Conservation (phyloP, 345 rosid species). For the Eucalyptus urophylla region DNA sequence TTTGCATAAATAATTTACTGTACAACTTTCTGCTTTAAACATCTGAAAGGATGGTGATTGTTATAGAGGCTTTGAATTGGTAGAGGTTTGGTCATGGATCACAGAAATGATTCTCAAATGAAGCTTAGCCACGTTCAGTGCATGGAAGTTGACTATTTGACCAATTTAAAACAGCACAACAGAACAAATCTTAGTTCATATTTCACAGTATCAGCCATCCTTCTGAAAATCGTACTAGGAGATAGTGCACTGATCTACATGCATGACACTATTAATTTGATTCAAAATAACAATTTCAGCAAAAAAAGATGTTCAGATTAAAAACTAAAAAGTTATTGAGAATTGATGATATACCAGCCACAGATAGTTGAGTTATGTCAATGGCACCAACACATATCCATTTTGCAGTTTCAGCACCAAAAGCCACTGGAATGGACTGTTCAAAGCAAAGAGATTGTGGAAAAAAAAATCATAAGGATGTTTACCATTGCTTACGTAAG, state of each 20-base stretch:
- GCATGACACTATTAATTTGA: not conserved
- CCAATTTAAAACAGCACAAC: not conserved
- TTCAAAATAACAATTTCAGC: not conserved
- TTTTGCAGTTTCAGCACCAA: conserved; percentile 96
- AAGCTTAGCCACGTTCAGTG: not conserved
- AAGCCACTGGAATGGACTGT: conserved; percentile 95
- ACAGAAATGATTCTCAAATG: not conserved
- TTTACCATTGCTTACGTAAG: not conserved
- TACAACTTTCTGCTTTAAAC: not conserved
- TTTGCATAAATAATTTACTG: not conserved
- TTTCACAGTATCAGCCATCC: not conserved
- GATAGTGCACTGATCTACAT: not conserved
- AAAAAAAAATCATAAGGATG: not conserved
- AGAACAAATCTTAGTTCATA: not conserved
- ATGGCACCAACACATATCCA: conserved; percentile 99
- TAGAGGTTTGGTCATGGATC: not conserved
- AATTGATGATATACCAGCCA: conserved; percentile 48
- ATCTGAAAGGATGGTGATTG: not conserved
- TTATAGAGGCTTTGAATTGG: not conserved
- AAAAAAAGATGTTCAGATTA: not conserved
- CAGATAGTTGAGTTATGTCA: conserved; percentile 85
- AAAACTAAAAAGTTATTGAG: not conserved
- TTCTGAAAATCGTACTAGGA: not conserved
- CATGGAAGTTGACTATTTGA: not conserved
- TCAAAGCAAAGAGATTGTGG: not conserved